Evolutionary conservation across 768 basidiomycete species (phyloP), one percentile per base, ranked within the genome.

Genomic region (Suillus bovinus): DNA sequence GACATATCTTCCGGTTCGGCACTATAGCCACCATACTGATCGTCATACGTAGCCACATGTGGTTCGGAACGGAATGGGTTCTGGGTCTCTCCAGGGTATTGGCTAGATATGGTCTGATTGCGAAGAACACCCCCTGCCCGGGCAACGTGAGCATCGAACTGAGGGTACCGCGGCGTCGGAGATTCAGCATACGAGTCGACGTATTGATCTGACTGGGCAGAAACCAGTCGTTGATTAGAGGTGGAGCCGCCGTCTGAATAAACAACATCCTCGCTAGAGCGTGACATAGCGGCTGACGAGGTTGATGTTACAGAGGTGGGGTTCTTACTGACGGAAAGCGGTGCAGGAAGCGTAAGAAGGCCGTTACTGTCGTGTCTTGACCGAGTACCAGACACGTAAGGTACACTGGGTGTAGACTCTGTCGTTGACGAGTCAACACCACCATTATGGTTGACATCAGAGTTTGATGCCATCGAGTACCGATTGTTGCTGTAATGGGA

Each of bases 381-480:
- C 11, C 90, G 84, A 41, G 74, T 78, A 42, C 71, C 70, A 63
- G 66, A 57, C 34, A 70, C 75, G 62, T 78, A 79, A 13, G 67
- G 71, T 10, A 41, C 63, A 3, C 72, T 71, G 4, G 67, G 74
- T 5, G 81, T 76, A 16, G 85, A 87, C 41, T 92, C 89, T 47
- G 84, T 67, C 3, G 89, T 90, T 66, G 84, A 88, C 13, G 80
- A 73, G 66, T 91, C 86, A 64, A 77, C 80, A 20, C 80, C 78
- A 16, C 77, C 78, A 58, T 80, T 77, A n/a, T 84, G 82, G 62
- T 85, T 86, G n/a, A 83, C 81, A 66, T 95, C 93, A 58, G 87
- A 86, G 49, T 86, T 88, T 2, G 93, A 96, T 20, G 86, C 84
- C 70, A 90, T 72, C 13, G 94, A 96, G 69, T 91, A 89, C 24